Evolutionary conservation across 2,329 filamentous ascomycete species (phyloP), one percentile per base, ranked within the genome.

Genomic region (Colletotrichum liriopes): DNA sequence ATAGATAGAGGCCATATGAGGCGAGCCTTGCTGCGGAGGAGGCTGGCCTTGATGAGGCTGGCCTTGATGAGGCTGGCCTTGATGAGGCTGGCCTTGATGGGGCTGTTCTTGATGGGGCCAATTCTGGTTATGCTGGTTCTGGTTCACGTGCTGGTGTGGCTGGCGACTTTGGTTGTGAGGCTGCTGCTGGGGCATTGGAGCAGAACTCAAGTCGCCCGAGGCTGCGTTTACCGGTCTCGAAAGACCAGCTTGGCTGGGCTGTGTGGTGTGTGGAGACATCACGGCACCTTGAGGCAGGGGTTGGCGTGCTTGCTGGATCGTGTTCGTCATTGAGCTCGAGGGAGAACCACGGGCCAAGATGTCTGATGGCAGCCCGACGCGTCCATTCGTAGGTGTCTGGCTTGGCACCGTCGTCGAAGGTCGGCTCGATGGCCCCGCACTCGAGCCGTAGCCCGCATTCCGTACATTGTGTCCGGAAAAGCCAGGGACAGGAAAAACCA

Each of bases 181-280:
- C 18, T 59, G 47, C 20, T 64, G 61, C 2, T 35, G 47, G 16
- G 65, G 65, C 65, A 72, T 72, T 16, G 59, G 59, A 1, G 69
- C 52, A 2, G 69, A 72, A 29, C 45, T 69, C n/a, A 39, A 23
- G 45, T 63, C 61, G 11, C 16, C 61, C 9, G 52, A 18, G 4
- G 18, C 14, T 16, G 26, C 29, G 26, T 39, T 63, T 3, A 51
- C 26, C 5, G 43, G 51, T 39, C 69, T 63, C 16, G 35, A 29
- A 16, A 23, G 37, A 58, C 52, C 26, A 14, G n/a, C 7, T n/a
- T 72, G 69, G 29, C 26, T 23, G 1, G 65, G 43, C 37, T 61
- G 67, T 6, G 39, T 12, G 12, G 65, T 47, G 18, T 39, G 29
- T 2, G 55, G 47, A 12, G 67, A 45, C 5, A 60, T 45, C 9